Evolutionary conservation across 2,329 filamentous ascomycete genomes (phyloP), one percentile per base, ranked within the genome.

Genomic region (Penicillium sp.): DNA sequence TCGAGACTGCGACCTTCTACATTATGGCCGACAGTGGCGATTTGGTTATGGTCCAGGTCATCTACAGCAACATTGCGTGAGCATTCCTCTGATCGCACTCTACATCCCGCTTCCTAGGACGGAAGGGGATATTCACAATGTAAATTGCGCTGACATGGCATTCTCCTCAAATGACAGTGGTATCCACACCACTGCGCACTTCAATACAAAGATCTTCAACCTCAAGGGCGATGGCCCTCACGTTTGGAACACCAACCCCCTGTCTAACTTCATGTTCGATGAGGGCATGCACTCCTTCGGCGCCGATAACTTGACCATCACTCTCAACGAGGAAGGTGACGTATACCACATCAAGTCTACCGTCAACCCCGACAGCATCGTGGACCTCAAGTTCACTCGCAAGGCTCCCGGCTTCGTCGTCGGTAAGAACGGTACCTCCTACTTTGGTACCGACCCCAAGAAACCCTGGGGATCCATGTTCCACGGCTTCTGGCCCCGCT

Each of bases 1-100:
- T 97, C 64, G 94, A 99, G 81, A 96, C 90, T 28, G 88, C 96
- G 78, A 91, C 83, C 58, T 99, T 96, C 78, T 99, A 99, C 78
- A 76, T 96, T 67, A 86, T 86, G 74, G 80, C 87, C 51, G 89
- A 96, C 57, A 84, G 79, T 54, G 94, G 94, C 46, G 81, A 86
- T 58, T 74, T 92, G 59, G 89, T 82, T 48, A 83, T 96, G 74
- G 85, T 84, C 55, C 94, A 99, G 80, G 82, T 97, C 75, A 96
- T 99, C 72, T 96, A 97, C 81, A 97, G 89, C 79, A 96, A 96
- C 76, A 89, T 99, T 71, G 88, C 85, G 92, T 96, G 85, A 75
- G 87, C 62, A 26, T 51, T 36, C 50, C 41, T 34, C 9, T 8
- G 31, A 21, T 13, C n/a, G 24, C 21, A 28, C 23, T 28, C 10